Percentiles rank a stretch among this genome's conserved stretches.
Conservation (phyloP, 1,284 basidiomycete genomes). For the Exobasidium cylindrosporum region DNA sequence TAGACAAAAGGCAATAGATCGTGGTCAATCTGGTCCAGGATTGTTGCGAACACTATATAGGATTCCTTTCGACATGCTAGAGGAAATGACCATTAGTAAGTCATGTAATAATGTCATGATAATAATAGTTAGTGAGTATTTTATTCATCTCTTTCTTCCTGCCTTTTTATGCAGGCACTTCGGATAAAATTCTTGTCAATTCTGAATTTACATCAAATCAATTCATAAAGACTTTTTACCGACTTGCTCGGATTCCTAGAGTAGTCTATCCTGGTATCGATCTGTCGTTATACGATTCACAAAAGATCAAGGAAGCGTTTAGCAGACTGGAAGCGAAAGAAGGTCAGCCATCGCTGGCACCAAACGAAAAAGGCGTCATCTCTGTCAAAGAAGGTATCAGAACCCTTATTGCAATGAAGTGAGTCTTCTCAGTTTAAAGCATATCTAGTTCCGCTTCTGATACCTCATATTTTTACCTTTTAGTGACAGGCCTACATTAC, state of each 20-base stretch:
- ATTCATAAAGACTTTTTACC: constrained; percentile 73
- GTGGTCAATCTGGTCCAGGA: constrained; percentile 50
- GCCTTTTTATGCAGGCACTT: constrained; percentile 58
- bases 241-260: constrained; percentile 65
- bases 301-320: not conserved
- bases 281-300: constrained; percentile 4
- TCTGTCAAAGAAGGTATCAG: constrained; percentile 8
- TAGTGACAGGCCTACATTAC: constrained; percentile 66
- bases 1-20: constrained; percentile 35
- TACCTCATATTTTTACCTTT: not conserved
- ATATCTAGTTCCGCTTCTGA: not conserved
- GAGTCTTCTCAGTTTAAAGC: not conserved
- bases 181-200: constrained; percentile 87
- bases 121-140: not conserved
- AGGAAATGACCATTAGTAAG: constrained; percentile 81
- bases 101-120: constrained; percentile 41
- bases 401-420: not conserved
- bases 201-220: constrained; percentile 72
- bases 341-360: constrained; percentile 10
- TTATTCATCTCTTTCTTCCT: not conserved
- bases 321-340: not conserved
- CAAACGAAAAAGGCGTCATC: constrained; percentile 3
- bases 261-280: constrained; percentile 87
- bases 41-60: constrained; percentile 62
- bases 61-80: constrained; percentile 81